Base-by-base conservation (phyloP, 202 grass and related monocot genomes). In the Panicum virgatum region DNA sequence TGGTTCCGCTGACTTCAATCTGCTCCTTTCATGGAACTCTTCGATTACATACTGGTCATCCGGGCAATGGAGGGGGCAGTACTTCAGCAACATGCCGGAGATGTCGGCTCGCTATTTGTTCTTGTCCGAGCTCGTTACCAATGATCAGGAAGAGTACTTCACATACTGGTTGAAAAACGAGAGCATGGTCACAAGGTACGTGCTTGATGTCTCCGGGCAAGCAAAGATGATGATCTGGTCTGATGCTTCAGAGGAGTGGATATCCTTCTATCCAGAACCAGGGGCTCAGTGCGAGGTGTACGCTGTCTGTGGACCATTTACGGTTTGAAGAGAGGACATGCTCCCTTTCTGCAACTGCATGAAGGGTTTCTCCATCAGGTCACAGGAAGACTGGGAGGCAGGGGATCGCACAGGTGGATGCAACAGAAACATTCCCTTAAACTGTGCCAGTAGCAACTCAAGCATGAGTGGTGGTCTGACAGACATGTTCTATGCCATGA, bases 341-440 rank as follows among this genome's bases (percentile, higher is more conserved):
- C 7, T 62, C 18, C 75, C 74, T 4, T 57, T 78, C 8, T 92
- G 90, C 62, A 72, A 15, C 34, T 92, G 90, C 4, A 58, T 86
- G 45, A 36, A 86, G 23, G 83, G 83, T 34, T 92, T 92, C 72
- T 47, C 53, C 22, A 34, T 68, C 54, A 82, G 69, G 26, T 53
- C 57, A 30, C 73, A 60, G 1, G 73, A 25, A 36, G 77, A 82
- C 12, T 88, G 86, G 90, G 69, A 45, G 61, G 69, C 80, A 32
- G 56, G 61, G 32, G 90, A 92, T 58, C 58, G 25, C 42, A 83
- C n/a, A 19, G 82, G 83, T 4, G 89, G 89, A 8, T 88, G 89
- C 7, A 13, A 7, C 4, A 92, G 89, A 47, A 76, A 25, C 5
- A 45, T 76, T 15, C 53, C 82, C 12, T 36, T 92, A 22, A 9